Conservation (phyloP, 805 yeast genomes). For the Saccharomycopsis schoenii region DNA sequence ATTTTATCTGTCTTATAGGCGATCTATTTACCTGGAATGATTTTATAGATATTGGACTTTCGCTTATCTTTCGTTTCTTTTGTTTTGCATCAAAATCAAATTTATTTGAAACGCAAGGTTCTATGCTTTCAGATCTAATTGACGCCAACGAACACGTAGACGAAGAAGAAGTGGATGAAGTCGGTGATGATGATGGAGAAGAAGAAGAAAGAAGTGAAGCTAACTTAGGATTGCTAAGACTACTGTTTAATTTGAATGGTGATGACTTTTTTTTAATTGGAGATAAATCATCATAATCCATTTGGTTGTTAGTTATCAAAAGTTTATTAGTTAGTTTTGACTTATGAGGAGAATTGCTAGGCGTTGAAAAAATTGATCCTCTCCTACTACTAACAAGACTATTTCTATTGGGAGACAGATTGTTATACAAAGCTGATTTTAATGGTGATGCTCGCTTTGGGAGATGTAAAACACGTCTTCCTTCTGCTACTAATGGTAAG, state of each 20-base stretch:
- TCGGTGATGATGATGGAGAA: not conserved
- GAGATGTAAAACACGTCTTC: conserved; percentile 11
- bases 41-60: not conserved
- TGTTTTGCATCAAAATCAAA: not conserved
- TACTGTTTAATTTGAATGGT: not conserved
- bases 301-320: not conserved
- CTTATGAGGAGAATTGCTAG: conserved; percentile 11
- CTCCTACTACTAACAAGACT: not conserved
- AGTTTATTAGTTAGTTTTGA: conserved; percentile 13
- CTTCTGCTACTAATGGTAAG: not conserved
- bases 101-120: not conserved
- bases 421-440: conserved; percentile 1
- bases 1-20: not conserved
- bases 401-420: not conserved
- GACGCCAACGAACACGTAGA: not conserved
- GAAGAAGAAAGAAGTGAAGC: not conserved
- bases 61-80: not conserved
- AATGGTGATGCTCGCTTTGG: conserved; percentile 15
- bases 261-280: not conserved
- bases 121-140: not conserved
- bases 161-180: not conserved
- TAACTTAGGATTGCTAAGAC: not conserved
- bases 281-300: not conserved
- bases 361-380: conserved; percentile 11
- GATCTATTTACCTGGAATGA: not conserved